phyloP scores from a whole-genome alignment of 495 filamentous ascomycete genomes.

The Penicillium fimorum region DNA sequence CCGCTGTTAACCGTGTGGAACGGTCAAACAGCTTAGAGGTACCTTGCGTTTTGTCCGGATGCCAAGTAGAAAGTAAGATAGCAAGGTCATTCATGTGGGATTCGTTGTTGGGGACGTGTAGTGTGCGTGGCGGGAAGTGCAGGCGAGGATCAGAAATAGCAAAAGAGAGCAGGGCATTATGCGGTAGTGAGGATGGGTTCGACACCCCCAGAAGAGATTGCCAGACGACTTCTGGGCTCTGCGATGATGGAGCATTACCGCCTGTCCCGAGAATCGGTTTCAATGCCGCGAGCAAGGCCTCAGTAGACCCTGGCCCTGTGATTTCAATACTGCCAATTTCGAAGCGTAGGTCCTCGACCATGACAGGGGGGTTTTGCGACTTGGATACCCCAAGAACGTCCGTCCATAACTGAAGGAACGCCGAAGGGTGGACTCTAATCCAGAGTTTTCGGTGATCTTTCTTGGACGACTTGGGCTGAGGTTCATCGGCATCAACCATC shows the following conservation, averaged over 20 bases:
- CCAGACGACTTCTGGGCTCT: conserved; percentile 58
- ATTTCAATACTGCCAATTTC: conserved; percentile 94
- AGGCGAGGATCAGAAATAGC: conserved; percentile 76
- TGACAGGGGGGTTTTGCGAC: conserved; percentile 66
- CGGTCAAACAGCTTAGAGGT: conserved; percentile 67
- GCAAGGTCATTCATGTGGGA: conserved; percentile 50
- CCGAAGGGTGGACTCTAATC: conserved; percentile 82
- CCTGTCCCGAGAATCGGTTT: conserved; percentile 47
- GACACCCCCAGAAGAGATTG: conserved; percentile 63
- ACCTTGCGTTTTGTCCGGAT: conserved; percentile 57
- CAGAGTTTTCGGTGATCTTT: conserved; percentile 59
- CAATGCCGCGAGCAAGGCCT: conserved; percentile 72
- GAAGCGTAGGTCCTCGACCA: conserved; percentile 86
- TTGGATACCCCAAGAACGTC: conserved; percentile 69
- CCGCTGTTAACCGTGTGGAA: conserved; percentile 57
- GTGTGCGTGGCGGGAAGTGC: conserved; percentile 57
- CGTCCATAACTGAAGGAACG: conserved; percentile 81
- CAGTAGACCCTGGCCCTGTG: conserved; percentile 78
- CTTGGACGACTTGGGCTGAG: conserved; percentile 27
- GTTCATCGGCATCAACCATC: conserved; percentile 31
- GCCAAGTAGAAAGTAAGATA: conserved; percentile 65
- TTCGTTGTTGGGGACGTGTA: conserved; percentile 35
- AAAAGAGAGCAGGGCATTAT: conserved; percentile 70
- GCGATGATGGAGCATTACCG: conserved; percentile 22
- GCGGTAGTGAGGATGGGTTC: conserved; percentile 73